Conservation (phyloP, 2,329 filamentous ascomycete species). For the Ceratocystis diversiconidia region DNA sequence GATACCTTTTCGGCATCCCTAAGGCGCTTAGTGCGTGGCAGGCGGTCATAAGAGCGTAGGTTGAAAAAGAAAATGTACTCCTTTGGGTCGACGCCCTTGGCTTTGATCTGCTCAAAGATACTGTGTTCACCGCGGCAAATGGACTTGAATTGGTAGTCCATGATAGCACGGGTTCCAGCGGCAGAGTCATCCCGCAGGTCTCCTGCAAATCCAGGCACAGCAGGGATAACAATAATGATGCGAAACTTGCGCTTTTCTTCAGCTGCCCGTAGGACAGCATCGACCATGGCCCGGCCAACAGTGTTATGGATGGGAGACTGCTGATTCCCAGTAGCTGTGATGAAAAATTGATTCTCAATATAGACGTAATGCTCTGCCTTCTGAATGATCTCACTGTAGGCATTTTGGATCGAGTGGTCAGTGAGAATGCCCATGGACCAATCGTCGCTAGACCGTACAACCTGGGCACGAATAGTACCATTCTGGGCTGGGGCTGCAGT, state of each 20-base stretch:
- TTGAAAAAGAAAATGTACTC: slow-evolving; percentile 91
- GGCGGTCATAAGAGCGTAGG: slow-evolving; percentile 76
- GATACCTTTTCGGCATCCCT: slow-evolving; percentile 64
- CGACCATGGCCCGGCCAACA: slow-evolving; percentile 78
- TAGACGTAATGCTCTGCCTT: slow-evolving; percentile 88
- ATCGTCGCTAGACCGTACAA: slow-evolving; percentile 80
- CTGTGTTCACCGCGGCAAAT: slow-evolving; percentile 85
- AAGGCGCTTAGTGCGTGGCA: slow-evolving; percentile 67
- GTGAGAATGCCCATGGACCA: slow-evolving; percentile 85
- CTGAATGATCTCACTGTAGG: slow-evolving; percentile 70
- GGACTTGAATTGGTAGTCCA: slow-evolving; percentile 97
- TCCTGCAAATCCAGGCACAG: slow-evolving; percentile 86
- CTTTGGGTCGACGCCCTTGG: slow-evolving; percentile 59
- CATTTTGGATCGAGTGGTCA: slow-evolving; percentile 77
- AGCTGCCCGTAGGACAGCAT: slow-evolving; percentile 67
- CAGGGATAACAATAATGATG: slow-evolving; percentile 79
- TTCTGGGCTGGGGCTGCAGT: slow-evolving; percentile 49
- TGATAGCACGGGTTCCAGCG: slow-evolving; percentile 78
- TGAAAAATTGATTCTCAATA: slow-evolving; percentile 99
- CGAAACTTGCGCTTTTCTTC: slow-evolving; percentile 79
- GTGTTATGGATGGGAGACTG: slow-evolving; percentile 77
- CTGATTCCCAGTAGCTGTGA: slow-evolving; percentile 80
- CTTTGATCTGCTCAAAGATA: slow-evolving; percentile 64
- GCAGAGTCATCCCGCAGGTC: slow-evolving; percentile 75
- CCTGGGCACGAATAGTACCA: slow-evolving; percentile 66